These are phyloP conservation scores for Apiotrichum brassicae DNA, from an alignment of 1,284 basidiomycete genomes.

Conservation along the genomic window DNA sequence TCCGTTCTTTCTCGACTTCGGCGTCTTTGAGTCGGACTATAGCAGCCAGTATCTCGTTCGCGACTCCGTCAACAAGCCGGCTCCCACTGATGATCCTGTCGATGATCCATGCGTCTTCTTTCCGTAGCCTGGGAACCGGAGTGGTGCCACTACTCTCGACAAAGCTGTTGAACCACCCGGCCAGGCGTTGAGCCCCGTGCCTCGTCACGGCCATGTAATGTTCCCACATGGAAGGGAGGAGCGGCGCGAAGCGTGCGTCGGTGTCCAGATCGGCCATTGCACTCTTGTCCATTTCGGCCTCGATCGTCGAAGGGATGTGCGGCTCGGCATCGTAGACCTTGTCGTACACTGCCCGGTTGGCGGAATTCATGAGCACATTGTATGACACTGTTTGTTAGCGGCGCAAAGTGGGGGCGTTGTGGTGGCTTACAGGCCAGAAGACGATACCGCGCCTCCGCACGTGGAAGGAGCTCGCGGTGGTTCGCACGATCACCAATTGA, in stretches of 20 bases:
- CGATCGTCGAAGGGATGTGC: neutral
- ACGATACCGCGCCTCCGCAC: neutral
- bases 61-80: neutral
- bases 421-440: neutral
- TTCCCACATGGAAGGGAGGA: neutral
- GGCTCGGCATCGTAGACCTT: neutral
- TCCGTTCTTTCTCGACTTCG: neutral
- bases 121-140: neutral
- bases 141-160: neutral
- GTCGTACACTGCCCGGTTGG: neutral
- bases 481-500: neutral
- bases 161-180: neutral
- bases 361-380: neutral
- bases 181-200: neutral
- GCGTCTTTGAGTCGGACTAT: neutral
- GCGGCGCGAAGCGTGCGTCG: neutral
- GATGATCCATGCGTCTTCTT: neutral
- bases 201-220: neutral
- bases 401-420: neutral
- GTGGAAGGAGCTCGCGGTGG: neutral
- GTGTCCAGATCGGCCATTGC: neutral
- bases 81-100: neutral
- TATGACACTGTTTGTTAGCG: slow-evolving; percentile 1
- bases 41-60: neutral
- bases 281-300: neutral